Base-by-base conservation (phyloP, 2,329 filamentous ascomycete species). In the Hymenoscyphus infarciens region DNA sequence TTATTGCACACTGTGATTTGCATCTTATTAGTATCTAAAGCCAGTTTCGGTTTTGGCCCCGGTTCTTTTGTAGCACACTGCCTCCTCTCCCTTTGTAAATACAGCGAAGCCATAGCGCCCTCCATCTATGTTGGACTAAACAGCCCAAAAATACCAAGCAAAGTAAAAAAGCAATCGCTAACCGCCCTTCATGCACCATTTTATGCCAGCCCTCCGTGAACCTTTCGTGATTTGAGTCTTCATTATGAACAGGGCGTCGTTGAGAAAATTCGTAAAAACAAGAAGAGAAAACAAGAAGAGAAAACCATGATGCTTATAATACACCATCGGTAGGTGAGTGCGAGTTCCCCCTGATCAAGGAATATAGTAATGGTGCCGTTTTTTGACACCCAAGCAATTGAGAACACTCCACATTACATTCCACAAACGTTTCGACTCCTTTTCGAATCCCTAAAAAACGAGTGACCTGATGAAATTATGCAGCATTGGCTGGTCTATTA, bases 11-110 rank as follows among this genome's bases (percentile, higher is more conserved):
- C 27, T 57, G 35, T 62, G 60, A 62, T 62, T 62, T 62, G 60
- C 60, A 62, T 62, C 60, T 55, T 58, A 62, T 59, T 62, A 58
- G 58, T 62, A 62, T 62, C 60, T 62, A 62, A 55, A 35, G 60
- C 42, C 49, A 27, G 16, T 54, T 60, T 60, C 13, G 31, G 19
- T 54, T 60, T 60, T 19, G 31, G 19, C 58, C 49, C 29, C n/a
- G n/a, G 22, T 22, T 13, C 19, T 52, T 25, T 52, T 52, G 22
- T 19, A 52, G 45, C 45, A 55, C 60, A 57, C 56, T 57, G 19
- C 25, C 55, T 39, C 54, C 53, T 5, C 45, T 31, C n/a, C 39
- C 59, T 52, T 62, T 59, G 42, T 62, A 54, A 39, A 58, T 62
- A 62, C 60, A 62, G 45, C 56, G 29, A 54, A 59, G 45, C 49